These are phyloP conservation scores for Colletotrichum lindemuthianum DNA, from an alignment of 2,329 filamentous ascomycete species.

Conservation along the genomic window DNA sequence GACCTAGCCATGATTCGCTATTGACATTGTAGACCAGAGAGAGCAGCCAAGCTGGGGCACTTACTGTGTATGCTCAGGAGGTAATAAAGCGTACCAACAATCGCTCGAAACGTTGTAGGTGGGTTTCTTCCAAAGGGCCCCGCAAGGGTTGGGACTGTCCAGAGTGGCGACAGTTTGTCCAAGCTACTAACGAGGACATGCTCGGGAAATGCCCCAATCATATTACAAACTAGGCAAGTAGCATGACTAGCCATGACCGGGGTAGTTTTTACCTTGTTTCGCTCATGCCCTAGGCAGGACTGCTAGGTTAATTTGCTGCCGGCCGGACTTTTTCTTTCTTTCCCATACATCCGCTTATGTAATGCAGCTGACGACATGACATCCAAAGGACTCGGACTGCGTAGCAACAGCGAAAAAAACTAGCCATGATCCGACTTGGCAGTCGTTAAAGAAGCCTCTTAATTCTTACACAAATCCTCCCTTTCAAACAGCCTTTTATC, in stretches of 20 bases:
- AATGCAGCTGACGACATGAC: conserved; percentile 15
- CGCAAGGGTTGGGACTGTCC: not conserved
- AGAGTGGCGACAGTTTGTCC: conserved; percentile 7
- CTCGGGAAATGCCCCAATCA: conserved; percentile 4
- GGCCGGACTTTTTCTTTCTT: conserved; percentile 17
- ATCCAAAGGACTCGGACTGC: not conserved
- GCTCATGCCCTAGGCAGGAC: not conserved
- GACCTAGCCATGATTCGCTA: too few relatives aligned
- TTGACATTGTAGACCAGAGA: too few relatives aligned
- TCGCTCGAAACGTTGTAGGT: not conserved
- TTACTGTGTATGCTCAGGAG: too few relatives aligned
- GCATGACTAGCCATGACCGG: conserved; percentile 8
- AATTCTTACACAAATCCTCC: too few relatives aligned
- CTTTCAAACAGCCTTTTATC: too few relatives aligned
- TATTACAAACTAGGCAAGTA: conserved; percentile 1
- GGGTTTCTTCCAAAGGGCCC: conserved; percentile 1
- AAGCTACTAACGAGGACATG: conserved; percentile 6
- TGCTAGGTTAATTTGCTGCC: not conserved
- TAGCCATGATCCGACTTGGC: too few relatives aligned
- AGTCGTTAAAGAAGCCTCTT: too few relatives aligned
- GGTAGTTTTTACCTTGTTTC: conserved; percentile 20
- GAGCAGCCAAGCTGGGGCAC: too few relatives aligned
- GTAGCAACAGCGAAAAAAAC: not conserved
- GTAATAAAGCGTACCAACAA: too few relatives aligned
- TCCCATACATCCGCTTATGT: conserved; percentile 12